Percentiles rank a stretch among this genome's conserved stretches.
These are phyloP conservation scores for Teunomyces stri DNA, from an alignment of 805 yeast species.

Conservation along the genomic window DNA sequence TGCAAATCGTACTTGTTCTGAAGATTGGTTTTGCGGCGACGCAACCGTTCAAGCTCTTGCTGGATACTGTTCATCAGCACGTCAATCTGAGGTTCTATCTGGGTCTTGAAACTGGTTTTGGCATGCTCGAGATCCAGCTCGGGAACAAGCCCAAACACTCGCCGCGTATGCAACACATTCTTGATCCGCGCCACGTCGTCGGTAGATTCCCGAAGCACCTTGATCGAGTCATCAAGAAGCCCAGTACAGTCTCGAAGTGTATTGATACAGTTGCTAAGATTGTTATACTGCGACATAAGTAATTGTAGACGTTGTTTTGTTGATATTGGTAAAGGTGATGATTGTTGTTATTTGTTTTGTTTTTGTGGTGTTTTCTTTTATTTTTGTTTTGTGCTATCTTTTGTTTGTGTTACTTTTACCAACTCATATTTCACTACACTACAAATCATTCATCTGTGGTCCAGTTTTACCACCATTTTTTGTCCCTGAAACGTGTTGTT, in stretches of 20 bases:
- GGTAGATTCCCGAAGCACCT: slow-evolving; percentile 32
- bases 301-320: background rate
- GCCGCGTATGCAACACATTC: slow-evolving; percentile 40
- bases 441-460: background rate
- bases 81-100: slow-evolving; percentile 43
- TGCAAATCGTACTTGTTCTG: slow-evolving; percentile 41
- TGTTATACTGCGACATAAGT: slow-evolving; percentile 5
- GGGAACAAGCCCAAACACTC: slow-evolving; percentile 51
- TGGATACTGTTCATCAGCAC: slow-evolving; percentile 29
- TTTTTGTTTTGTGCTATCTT: background rate
- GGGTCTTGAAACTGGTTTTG: slow-evolving; percentile 31
- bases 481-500: background rate
- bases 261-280: slow-evolving; percentile 24
- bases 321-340: background rate
- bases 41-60: slow-evolving; percentile 30
- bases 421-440: background rate
- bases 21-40: slow-evolving; percentile 30
- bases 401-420: background rate
- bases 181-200: slow-evolving; percentile 40
- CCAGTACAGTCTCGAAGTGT: slow-evolving; percentile 33
- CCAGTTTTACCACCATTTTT: background rate
- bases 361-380: background rate
- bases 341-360: background rate
- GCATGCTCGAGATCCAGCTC: slow-evolving; percentile 46
- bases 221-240: slow-evolving; percentile 31